phyloP scores from a whole-genome alignment of 306 rosid species.

The Rubus idaeus region DNA sequence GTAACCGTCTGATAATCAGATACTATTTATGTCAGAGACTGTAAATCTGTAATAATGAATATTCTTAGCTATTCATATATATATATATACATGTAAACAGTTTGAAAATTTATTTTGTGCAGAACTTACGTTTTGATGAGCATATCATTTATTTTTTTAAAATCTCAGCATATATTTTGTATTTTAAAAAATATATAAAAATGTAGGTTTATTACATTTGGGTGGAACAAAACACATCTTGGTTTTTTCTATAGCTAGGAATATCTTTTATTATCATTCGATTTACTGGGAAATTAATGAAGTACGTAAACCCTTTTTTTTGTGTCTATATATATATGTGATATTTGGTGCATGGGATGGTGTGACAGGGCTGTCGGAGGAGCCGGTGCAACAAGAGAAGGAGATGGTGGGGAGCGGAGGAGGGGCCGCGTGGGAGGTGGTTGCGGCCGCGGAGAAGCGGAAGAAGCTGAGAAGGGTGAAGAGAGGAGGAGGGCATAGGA shows the following conservation, averaged over 20 bases:
- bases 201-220: no score
- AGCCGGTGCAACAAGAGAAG: conserved; percentile 78
- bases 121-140: not conserved
- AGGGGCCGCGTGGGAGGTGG: conserved; percentile 59
- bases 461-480: conserved; percentile 43
- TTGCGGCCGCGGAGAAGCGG: conserved; percentile 32
- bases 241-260: no score
- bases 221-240: no score
- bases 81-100: not conserved
- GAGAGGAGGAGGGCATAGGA: conserved; percentile 27
- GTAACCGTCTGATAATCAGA: not conserved
- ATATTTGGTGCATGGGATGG: not conserved
- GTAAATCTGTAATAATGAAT: not conserved
- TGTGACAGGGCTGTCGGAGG: conserved; percentile 79
- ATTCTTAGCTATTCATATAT: not conserved
- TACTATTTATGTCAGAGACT: no score
- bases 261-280: no score
- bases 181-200: no score
- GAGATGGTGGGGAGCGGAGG: conserved; percentile 76
- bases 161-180: no score
- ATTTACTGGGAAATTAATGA: not conserved
- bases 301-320: not conserved
- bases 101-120: not conserved
- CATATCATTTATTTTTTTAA: not conserved
- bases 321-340: not conserved